Percentiles rank a stretch among this genome's conserved stretches.
Evolutionary conservation across 163 green algal genomes (phyloP).

Genomic region (Chlorella variabilis): DNA sequence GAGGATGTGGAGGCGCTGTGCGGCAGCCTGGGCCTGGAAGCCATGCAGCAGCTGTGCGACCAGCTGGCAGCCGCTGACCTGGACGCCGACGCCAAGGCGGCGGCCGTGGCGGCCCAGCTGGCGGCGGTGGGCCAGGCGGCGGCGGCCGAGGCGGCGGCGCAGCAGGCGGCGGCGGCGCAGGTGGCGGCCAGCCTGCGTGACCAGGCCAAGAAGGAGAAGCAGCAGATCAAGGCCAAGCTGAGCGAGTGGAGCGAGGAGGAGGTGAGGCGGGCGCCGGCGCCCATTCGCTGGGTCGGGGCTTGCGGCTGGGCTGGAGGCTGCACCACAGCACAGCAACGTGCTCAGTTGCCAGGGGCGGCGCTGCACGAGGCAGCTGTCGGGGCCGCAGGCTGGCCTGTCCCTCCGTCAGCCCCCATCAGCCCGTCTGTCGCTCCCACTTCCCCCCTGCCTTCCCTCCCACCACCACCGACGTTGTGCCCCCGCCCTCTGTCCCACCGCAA

Average conservation of each 20-base stretch:
- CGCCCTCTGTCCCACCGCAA: neutral
- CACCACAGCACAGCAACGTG: neutral
- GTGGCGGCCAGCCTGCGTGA: constrained; percentile 55
- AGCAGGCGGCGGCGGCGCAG: constrained; percentile 48
- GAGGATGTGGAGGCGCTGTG: constrained; percentile 80
- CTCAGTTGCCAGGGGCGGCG: neutral
- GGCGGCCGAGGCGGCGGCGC: constrained; percentile 43
- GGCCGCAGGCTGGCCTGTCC: too few relatives aligned
- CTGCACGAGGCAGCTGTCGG: neutral
- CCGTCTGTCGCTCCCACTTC: neutral
- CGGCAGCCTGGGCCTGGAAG: constrained; percentile 57
- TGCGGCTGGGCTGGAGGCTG: too few relatives aligned
- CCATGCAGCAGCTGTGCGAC: constrained; percentile 58
- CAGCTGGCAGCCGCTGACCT: constrained; percentile 43
- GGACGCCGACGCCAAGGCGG: constrained; percentile 26
- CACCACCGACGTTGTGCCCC: too few relatives aligned
- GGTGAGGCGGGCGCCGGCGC: constrained; percentile 44
- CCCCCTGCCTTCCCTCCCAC: too few relatives aligned
- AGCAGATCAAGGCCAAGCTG: constrained; percentile 43
- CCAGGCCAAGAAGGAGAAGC: constrained; percentile 59
- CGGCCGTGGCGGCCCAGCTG: constrained; percentile 37
- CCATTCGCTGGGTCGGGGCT: too few relatives aligned
- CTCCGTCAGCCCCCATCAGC: neutral
- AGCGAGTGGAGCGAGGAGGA: constrained; percentile 87
- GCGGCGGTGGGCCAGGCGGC: constrained; percentile 9